These are phyloP conservation scores for Xylariaceae sp. DNA, from an alignment of 2,329 filamentous ascomycete species.

Conservation along the genomic window DNA sequence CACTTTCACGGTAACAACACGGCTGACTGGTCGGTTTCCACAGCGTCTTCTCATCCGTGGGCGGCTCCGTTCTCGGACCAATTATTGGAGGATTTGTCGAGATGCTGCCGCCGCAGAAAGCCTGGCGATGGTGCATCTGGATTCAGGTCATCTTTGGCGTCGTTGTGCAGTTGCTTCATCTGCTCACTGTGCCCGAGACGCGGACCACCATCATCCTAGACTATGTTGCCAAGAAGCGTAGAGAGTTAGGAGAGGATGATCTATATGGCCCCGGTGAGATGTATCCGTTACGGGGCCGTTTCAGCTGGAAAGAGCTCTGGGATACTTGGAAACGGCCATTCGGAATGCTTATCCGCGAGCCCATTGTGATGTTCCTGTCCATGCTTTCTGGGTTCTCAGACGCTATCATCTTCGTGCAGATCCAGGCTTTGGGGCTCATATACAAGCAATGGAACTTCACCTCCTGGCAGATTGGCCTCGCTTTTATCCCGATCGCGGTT, in stretches of 20 bases:
- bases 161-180: constrained; percentile 63
- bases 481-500: constrained; percentile 44
- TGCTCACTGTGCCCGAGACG: constrained; percentile 72
- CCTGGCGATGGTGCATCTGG: constrained; percentile 71
- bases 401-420: constrained; percentile 63
- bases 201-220: constrained; percentile 74
- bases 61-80: constrained; percentile 70
- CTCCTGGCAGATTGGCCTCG: constrained; percentile 33
- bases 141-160: constrained; percentile 77
- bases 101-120: constrained; percentile 46
- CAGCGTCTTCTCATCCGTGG: constrained; percentile 70
- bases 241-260: constrained; percentile 54
- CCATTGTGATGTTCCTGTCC: constrained; percentile 59
- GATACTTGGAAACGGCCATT: constrained; percentile 59
- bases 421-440: constrained; percentile 58
- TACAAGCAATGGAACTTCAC: constrained; percentile 59
- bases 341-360: constrained; percentile 60
- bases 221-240: constrained; percentile 68
- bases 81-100: constrained; percentile 76
- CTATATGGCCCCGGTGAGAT: constrained; percentile 72
- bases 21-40: neutral
- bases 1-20: no score
- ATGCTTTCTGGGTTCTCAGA: constrained; percentile 61
- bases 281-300: constrained; percentile 37
- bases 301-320: constrained; percentile 40